A percentile compares a stretch with the other conserved stretches of the same genome.
Evolutionary conservation across 345 rosid species (phyloP).

Genomic region (Gossypium mustelinum): DNA sequence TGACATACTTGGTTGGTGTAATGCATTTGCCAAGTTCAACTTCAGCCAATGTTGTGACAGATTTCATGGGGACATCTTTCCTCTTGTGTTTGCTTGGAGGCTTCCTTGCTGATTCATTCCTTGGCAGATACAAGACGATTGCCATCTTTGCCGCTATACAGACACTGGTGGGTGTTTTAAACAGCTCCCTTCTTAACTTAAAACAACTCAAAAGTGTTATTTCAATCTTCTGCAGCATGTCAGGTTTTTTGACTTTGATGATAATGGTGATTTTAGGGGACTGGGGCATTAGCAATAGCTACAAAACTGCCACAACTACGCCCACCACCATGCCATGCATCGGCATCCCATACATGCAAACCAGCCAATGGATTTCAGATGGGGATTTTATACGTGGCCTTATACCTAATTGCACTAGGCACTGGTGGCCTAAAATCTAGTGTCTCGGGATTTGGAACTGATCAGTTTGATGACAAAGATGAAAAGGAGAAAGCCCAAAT

Average conservation of each 20-base stretch:
- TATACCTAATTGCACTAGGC: conserved; percentile 56
- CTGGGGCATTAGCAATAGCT: conserved; percentile 52
- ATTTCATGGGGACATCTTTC: conserved; percentile 63
- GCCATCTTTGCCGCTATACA: conserved; percentile 64
- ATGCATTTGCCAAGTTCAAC: conserved; percentile 66
- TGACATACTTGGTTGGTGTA: conserved; percentile 56
- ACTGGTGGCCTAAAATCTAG: conserved; percentile 76
- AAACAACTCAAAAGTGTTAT: not conserved
- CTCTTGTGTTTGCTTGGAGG: conserved; percentile 69
- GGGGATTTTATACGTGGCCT: conserved; percentile 55
- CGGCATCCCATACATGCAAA: conserved; percentile 32
- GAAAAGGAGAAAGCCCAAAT: conserved; percentile 49
- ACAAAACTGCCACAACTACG: conserved; percentile 56
- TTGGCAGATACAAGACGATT: conserved; percentile 66
- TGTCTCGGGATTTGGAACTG: conserved; percentile 60
- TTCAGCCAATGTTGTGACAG: conserved; percentile 61
- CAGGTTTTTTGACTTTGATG: conserved; percentile 1
- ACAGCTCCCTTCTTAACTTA: not conserved
- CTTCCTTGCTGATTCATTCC: conserved; percentile 63
- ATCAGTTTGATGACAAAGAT: conserved; percentile 65
- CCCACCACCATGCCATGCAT: conserved; percentile 58
- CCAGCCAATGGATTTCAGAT: conserved; percentile 59
- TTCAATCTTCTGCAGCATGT: not conserved
- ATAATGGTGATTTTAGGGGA: conserved; percentile 43
- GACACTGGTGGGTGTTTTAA: conserved; percentile 40